phyloP scores from a whole-genome alignment of 139 green algal species.

The Coelastrella sp. region DNA sequence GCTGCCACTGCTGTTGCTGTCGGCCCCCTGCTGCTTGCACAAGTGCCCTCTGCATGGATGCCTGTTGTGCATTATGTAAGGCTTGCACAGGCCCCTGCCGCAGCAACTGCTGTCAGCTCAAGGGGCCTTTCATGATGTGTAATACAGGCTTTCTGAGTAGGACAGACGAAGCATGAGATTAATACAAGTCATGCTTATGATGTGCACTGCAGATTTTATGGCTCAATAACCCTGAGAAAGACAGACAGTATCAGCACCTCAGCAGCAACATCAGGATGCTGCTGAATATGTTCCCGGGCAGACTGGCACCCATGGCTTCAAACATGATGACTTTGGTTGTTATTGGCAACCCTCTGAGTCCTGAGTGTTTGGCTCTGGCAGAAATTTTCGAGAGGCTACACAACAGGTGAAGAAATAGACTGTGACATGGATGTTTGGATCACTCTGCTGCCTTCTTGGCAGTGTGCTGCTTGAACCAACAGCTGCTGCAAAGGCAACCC shows the following conservation, averaged over 20 bases:
- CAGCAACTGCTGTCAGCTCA: too few species aligned
- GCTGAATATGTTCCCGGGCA: conserved; percentile 71
- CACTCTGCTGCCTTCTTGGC: too few species aligned
- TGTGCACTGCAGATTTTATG: conserved; percentile 61
- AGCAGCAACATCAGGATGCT: background rate
- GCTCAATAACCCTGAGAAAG: conserved; percentile 90
- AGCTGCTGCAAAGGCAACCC: too few species aligned
- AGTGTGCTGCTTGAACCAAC: too few species aligned
- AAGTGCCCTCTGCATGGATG: too few species aligned
- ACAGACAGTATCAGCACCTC: conserved; percentile 52
- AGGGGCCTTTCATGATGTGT: too few species aligned
- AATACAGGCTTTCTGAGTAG: background rate
- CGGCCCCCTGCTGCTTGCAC: too few species aligned
- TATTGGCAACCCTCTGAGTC: conserved; percentile 70
- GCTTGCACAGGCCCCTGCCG: too few species aligned
- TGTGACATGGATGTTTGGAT: background rate
- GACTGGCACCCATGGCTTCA: conserved; percentile 64
- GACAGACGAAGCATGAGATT: background rate
- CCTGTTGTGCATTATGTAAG: too few species aligned
- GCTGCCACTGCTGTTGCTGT: too few species aligned
- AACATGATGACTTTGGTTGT: conserved; percentile 84
- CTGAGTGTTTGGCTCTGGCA: conserved; percentile 45
- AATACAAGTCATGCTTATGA: background rate
- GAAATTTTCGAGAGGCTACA: conserved; percentile 35
- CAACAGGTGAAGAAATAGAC: conserved; percentile 37